Evolutionary conservation across 2,329 filamentous ascomycete species (phyloP).

Genomic region (Diplocarpon mali): DNA sequence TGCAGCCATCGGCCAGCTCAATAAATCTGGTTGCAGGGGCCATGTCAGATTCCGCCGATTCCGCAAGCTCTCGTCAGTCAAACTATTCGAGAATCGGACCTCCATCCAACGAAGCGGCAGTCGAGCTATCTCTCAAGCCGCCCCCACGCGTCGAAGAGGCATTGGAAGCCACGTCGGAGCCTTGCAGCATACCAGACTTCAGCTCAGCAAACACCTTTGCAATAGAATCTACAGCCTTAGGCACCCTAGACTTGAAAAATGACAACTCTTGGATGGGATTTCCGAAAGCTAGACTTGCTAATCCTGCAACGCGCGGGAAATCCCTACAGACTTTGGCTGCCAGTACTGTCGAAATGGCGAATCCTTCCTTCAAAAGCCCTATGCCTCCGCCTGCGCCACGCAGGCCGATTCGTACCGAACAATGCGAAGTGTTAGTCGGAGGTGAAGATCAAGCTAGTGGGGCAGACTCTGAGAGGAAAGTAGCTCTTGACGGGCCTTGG

Average conservation of each 20-base stretch:
- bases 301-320: constrained; percentile 22
- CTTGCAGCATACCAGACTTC: background rate
- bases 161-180: background rate
- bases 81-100: background rate
- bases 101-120: background rate
- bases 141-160: background rate
- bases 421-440: background rate
- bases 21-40: background rate
- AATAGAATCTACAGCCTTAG: background rate
- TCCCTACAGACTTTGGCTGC: constrained; percentile 18
- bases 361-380: constrained; percentile 6
- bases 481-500: constrained; percentile 23
- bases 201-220: background rate
- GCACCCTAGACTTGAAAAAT: background rate
- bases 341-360: constrained; percentile 15
- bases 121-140: constrained; percentile 7
- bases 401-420: constrained; percentile 4
- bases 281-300: constrained; percentile 15
- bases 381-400: constrained; percentile 12
- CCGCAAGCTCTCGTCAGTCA: no score
- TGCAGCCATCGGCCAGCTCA: constrained; percentile 6
- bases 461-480: background rate
- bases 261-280: background rate
- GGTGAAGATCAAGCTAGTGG: constrained; percentile 1
- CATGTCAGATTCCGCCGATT: background rate